Conservation (phyloP, 768 basidiomycete species). For the Rubroboletus pulcherrimus region DNA sequence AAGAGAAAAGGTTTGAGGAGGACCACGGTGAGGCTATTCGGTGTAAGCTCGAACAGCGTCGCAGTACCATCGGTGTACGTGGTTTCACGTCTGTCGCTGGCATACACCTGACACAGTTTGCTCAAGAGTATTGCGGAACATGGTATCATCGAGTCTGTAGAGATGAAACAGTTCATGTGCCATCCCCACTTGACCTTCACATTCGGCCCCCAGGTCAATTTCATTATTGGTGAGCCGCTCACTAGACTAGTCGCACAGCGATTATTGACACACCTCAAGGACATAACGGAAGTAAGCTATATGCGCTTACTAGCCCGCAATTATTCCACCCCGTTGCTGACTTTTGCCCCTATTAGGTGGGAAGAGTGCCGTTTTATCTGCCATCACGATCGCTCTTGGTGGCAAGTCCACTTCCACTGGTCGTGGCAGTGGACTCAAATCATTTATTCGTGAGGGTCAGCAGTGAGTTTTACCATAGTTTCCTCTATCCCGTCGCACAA, state of each 20-base stretch:
- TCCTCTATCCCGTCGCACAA: slow-evolving; percentile 23
- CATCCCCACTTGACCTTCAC: slow-evolving; percentile 79
- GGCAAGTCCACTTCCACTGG: slow-evolving; percentile 92
- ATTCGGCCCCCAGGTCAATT: slow-evolving; percentile 94
- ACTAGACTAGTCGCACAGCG: background rate
- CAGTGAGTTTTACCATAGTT: slow-evolving; percentile 41
- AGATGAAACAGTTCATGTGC: slow-evolving; percentile 95
- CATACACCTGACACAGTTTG: background rate
- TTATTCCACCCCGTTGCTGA: background rate
- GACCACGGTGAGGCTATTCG: slow-evolving; percentile 55
- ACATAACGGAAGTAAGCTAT: slow-evolving; percentile 83
- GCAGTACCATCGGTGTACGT: slow-evolving; percentile 39
- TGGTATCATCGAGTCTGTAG: slow-evolving; percentile 83
- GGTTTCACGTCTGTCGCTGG: slow-evolving; percentile 41
- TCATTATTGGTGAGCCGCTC: slow-evolving; percentile 73
- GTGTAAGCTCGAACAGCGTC: slow-evolving; percentile 45
- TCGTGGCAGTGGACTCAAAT: slow-evolving; percentile 78
- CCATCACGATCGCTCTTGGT: slow-evolving; percentile 88
- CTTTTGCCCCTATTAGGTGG: slow-evolving; percentile 57
- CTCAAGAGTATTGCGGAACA: slow-evolving; percentile 73
- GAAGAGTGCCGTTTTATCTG: slow-evolving; percentile 92
- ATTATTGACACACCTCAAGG: slow-evolving; percentile 41
- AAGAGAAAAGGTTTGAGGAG: slow-evolving; percentile 65
- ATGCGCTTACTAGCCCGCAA: background rate
- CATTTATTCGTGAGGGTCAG: slow-evolving; percentile 83